These are phyloP conservation scores for Mortierella sp. DNA, from an alignment of 371 early-diverging fungal species.

Conservation along the genomic window DNA sequence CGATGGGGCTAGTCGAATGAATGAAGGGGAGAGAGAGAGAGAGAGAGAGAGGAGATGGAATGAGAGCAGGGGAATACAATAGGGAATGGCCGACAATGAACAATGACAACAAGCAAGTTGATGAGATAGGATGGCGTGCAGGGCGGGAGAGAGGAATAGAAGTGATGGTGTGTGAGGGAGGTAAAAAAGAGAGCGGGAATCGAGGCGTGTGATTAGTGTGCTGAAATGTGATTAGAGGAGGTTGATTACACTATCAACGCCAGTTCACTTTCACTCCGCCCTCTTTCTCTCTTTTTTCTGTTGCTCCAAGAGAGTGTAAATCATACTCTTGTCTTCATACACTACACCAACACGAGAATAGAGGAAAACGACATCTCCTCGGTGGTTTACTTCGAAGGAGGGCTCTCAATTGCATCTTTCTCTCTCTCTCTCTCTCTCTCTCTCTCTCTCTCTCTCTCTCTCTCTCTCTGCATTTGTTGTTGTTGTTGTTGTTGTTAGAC, in stretches of 20 bases:
- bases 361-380: neutral
- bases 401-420: neutral
- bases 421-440: too few species aligned
- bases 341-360: neutral
- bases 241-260: neutral
- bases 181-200: neutral
- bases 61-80: neutral
- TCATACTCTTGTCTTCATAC: neutral
- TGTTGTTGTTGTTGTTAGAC: neutral
- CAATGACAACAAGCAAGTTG: too few species aligned
- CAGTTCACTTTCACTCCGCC: neutral
- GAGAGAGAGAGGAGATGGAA: too few species aligned
- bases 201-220: neutral
- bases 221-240: neutral
- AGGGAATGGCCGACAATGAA: neutral
- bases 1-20: conserved; percentile 36
- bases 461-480: neutral
- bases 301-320: too few species aligned
- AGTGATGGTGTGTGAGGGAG: neutral
- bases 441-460: neutral
- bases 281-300: neutral
- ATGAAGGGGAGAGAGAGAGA: neutral
- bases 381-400: neutral
- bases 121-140: neutral
- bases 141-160: neutral